Evolutionary conservation across 2,329 filamentous ascomycete genomes (phyloP).

Genomic region (Fusarium newnesense): DNA sequence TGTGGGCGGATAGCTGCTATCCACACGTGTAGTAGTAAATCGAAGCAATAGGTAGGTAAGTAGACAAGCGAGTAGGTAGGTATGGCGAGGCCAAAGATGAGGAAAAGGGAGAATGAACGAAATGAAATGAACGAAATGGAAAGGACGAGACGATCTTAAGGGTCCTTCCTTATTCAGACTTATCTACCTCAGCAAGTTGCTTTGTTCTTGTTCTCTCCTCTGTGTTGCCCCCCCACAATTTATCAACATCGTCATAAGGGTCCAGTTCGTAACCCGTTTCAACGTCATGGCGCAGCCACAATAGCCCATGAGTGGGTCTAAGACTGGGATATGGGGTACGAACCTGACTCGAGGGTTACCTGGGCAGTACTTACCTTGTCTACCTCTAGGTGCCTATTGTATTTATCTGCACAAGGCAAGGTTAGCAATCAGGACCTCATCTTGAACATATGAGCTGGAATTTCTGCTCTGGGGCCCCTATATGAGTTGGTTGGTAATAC

Average conservation of each 20-base stretch:
- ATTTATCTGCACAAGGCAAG: background rate
- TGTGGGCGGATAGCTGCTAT: background rate
- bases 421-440: background rate
- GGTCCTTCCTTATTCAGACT: slow-evolving; percentile 7
- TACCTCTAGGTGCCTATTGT: background rate
- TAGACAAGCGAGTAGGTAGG: background rate
- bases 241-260: slow-evolving; percentile 34
- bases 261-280: slow-evolving; percentile 18
- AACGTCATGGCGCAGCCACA: slow-evolving; percentile 39
- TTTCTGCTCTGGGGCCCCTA: background rate
- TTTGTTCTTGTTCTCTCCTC: background rate
- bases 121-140: background rate
- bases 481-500: background rate
- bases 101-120: background rate
- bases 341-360: background rate
- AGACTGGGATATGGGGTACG: background rate
- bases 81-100: background rate
- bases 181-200: background rate
- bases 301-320: background rate
- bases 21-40: background rate
- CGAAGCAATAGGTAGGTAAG: background rate
- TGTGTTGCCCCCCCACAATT: slow-evolving; percentile 8
- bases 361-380: no score
- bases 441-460: background rate
- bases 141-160: background rate